Conservation (phyloP, 768 basidiomycete genomes). For the Rubroboletus pulcherrimus region DNA sequence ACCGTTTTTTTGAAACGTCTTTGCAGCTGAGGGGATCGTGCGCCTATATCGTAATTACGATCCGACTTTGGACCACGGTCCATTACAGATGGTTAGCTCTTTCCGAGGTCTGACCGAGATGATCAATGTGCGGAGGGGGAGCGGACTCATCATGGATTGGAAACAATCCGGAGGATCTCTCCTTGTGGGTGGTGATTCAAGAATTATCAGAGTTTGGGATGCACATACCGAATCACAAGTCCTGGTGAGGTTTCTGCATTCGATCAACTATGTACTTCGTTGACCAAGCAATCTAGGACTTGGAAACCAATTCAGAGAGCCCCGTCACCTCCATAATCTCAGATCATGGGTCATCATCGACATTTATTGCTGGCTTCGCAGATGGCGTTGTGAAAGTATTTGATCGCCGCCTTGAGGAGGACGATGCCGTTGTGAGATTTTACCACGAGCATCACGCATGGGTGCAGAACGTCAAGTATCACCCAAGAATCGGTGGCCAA, state of each 20-base stretch:
- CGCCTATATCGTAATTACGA: constrained; percentile 94
- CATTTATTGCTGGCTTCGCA: constrained; percentile 87
- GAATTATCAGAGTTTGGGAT: constrained; percentile 90
- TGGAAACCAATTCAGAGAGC: constrained; percentile 86
- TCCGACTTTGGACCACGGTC: constrained; percentile 59
- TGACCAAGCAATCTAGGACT: constrained; percentile 51
- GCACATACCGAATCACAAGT: constrained; percentile 82
- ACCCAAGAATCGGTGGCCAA: constrained; percentile 63
- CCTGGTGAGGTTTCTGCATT: constrained; percentile 45
- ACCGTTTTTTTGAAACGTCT: neutral
- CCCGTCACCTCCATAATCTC: constrained; percentile 83
- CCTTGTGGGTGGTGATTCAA: constrained; percentile 88
- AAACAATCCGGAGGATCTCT: constrained; percentile 82
- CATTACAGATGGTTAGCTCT: constrained; percentile 88
- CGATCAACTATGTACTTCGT: neutral
- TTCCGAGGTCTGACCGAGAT: constrained; percentile 86
- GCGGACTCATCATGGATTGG: constrained; percentile 90
- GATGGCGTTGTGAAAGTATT: constrained; percentile 89
- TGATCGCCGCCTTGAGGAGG: constrained; percentile 83
- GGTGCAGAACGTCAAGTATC: constrained; percentile 89
- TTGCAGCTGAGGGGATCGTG: constrained; percentile 83
- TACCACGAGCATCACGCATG: constrained; percentile 80
- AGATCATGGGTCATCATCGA: constrained; percentile 70
- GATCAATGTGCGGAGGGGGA: constrained; percentile 68
- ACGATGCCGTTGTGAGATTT: constrained; percentile 76